Base-by-base conservation (phyloP, 2,329 filamentous ascomycete genomes). In the Ploettnerulaceae sp. region DNA sequence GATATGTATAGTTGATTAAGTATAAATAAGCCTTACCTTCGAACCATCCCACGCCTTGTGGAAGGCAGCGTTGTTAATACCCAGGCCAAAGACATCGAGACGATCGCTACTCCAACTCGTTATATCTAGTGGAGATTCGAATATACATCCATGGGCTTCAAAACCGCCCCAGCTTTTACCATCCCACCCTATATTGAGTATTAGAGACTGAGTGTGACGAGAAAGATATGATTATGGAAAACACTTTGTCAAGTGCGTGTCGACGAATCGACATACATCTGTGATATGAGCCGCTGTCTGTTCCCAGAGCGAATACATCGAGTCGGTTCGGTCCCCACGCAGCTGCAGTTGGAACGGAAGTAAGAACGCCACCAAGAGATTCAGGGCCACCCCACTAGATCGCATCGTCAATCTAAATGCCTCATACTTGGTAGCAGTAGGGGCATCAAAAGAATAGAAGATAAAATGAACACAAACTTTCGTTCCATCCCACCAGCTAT, bases 31-130 rank as follows among this genome's bases (percentile, higher is more conserved):
- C n/a, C 22, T 3, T 29, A 36, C 41, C 9, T 28, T 28, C 6
- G 22, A 36, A n/a, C 46, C 49, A 37, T 49, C 20, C 42, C 43
- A 52, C 37, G 21, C 39, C 31, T 47, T 43, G 17, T 52, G 49
- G 25, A 47, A 52, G 17, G 32, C 28, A 8, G 42, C 42, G n/a
- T 17, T 20, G n/a, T 49, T 34, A 1, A 34, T 45, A 2, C 49
- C 49, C 2, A 43, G 17, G 9, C 49, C 49, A 17, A 52, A 49
- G 29, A 29, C 35, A 36, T 49, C 53, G 24, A 58, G 48, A 17
- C 55, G 52, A 11, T 53, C 48, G 15, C 39, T 32, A 8, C 22
- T 47, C 56, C 56, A 60, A 26, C 54, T 53, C 6, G 52, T 45
- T 11, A 49, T 42, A 39, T 43, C 22, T 9, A 52, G 18, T 7